A percentile compares a stretch with the other conserved stretches of the same genome.
phyloP scores from a whole-genome alignment of 1,284 basidiomycete genomes.

The Leccinum pallidistipes region DNA sequence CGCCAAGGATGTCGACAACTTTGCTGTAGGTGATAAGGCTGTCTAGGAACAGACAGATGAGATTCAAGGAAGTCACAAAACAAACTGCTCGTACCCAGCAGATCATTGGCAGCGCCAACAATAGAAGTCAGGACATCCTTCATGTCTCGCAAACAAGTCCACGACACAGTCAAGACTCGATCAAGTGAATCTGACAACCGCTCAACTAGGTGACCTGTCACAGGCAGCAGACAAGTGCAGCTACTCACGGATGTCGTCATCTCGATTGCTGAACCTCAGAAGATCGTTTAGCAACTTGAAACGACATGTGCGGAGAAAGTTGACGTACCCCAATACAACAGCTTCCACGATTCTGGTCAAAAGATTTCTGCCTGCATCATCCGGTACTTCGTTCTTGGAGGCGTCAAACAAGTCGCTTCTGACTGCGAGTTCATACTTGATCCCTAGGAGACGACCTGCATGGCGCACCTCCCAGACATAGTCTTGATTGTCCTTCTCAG shows the following conservation, averaged over 20 bases:
- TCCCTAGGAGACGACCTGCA: conserved; percentile 85
- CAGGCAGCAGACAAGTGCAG: conserved; percentile 89
- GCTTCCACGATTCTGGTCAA: conserved; percentile 83
- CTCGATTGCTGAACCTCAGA: conserved; percentile 80
- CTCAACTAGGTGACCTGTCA: conserved; percentile 78
- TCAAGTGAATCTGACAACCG: conserved; percentile 74
- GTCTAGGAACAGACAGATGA: conserved; percentile 44
- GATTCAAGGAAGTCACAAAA: neutral
- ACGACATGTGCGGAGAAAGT: conserved; percentile 1
- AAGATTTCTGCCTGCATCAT: conserved; percentile 44
- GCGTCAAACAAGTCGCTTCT: conserved; percentile 77
- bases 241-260: conserved; percentile 97
- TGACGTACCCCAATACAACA: conserved; percentile 80
- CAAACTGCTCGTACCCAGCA: conserved; percentile 61
- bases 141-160: conserved; percentile 90
- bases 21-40: conserved; percentile 77
- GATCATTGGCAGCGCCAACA: conserved; percentile 93
- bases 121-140: conserved; percentile 98
- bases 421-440: conserved; percentile 98
- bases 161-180: conserved; percentile 81
- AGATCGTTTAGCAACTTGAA: conserved; percentile 15
- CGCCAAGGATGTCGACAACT: conserved; percentile 77
- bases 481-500: conserved; percentile 45
- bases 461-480: conserved; percentile 98
- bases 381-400: conserved; percentile 36